Evolutionary conservation across 495 filamentous ascomycete genomes (phyloP).

Genomic region (Pyronema domesticum): DNA sequence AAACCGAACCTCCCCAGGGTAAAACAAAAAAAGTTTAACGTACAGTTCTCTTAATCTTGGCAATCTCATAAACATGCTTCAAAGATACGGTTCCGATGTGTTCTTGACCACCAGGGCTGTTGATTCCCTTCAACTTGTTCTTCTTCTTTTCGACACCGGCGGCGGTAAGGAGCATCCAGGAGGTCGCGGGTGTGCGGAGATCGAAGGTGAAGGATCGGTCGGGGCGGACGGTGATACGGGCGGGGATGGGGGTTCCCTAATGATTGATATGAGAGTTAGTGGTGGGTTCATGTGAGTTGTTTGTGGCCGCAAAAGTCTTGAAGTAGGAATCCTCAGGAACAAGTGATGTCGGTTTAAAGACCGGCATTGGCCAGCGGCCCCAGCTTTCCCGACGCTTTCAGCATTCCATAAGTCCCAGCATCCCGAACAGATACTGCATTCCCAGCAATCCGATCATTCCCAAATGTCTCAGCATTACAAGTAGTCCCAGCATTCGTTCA

Average conservation of each 20-base stretch:
- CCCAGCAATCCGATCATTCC: too few species aligned
- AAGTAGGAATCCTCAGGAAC: too few species aligned
- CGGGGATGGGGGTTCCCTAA: constrained; percentile 68
- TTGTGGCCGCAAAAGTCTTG: neutral
- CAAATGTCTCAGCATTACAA: too few species aligned
- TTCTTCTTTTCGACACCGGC: constrained; percentile 61
- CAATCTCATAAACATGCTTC: constrained; percentile 97
- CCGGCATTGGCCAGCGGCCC: too few species aligned
- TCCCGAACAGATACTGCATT: too few species aligned
- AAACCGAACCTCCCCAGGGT: neutral
- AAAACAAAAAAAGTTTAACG: constrained; percentile 3
- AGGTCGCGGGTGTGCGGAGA: constrained; percentile 77
- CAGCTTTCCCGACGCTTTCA: too few species aligned
- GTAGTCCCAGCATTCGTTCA: too few species aligned
- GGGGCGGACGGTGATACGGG: constrained; percentile 75
- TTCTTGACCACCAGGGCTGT: constrained; percentile 52
- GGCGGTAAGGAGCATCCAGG: constrained; percentile 70
- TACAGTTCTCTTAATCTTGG: constrained; percentile 66
- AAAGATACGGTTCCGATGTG: constrained; percentile 64
- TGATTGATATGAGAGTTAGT: too few species aligned
- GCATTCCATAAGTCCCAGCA: too few species aligned
- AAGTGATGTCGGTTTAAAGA: too few species aligned
- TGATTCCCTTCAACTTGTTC: constrained; percentile 59
- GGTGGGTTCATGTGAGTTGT: neutral
- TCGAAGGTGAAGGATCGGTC: constrained; percentile 91